phyloP scores from a whole-genome alignment of 768 basidiomycete genomes.

The Boletus rubescentipes region DNA sequence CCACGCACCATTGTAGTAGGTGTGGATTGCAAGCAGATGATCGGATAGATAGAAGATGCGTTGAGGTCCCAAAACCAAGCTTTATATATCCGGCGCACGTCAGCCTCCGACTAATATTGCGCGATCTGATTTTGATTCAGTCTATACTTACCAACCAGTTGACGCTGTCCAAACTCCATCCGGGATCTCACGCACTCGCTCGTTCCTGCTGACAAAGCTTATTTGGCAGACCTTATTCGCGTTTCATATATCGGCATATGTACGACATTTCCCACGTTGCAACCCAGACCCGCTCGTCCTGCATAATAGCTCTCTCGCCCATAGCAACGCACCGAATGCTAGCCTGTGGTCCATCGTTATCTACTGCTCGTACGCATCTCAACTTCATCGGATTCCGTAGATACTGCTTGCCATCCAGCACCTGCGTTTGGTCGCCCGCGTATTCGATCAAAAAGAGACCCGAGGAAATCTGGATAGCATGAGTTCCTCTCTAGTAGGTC shows the following conservation, averaged over 20 bases:
- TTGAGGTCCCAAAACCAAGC: neutral
- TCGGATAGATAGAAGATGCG: neutral
- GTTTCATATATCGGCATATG: too few species aligned
- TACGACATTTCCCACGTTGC: too few species aligned
- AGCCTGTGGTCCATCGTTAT: neutral
- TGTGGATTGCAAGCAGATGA: slow-evolving; percentile 1
- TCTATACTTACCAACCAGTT: too few species aligned
- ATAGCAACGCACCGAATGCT: too few species aligned
- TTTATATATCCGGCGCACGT: slow-evolving; percentile 6
- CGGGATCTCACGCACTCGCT: too few species aligned
- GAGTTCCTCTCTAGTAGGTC: neutral
- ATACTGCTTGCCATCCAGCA: slow-evolving; percentile 76
- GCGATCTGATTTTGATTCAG: neutral
- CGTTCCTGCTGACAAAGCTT: too few species aligned
- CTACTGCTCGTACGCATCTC: slow-evolving; percentile 44
- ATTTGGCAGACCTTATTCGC: too few species aligned
- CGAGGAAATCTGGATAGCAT: slow-evolving; percentile 38
- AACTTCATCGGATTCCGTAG: slow-evolving; percentile 64
- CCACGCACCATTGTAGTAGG: slow-evolving; percentile 23
- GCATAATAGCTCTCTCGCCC: too few species aligned
- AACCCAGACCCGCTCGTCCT: too few species aligned
- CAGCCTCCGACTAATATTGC: neutral
- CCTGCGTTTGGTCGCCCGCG: slow-evolving; percentile 52
- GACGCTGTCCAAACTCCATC: too few species aligned
- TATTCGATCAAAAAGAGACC: slow-evolving; percentile 44